phyloP scores from a whole-genome alignment of 306 rosid genomes.

The Comarum palustre region DNA sequence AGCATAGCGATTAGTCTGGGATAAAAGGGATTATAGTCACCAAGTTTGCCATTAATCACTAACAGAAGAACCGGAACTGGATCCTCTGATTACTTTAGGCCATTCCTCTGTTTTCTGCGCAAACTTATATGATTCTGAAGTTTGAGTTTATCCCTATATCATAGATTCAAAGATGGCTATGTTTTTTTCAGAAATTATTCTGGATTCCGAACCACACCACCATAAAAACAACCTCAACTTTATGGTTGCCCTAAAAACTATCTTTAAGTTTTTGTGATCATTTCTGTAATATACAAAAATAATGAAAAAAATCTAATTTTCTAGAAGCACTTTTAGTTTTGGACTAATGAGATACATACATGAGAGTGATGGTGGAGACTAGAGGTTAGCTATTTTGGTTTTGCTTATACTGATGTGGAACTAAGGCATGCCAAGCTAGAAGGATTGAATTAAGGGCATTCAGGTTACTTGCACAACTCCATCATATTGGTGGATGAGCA shows the following conservation, averaged over 20 bases:
- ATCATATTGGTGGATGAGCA: constrained; percentile 7
- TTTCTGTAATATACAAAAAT: neutral
- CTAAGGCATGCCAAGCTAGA: neutral
- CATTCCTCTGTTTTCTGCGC: neutral
- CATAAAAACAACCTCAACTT: no score
- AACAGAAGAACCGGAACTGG: neutral
- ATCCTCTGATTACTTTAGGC: neutral
- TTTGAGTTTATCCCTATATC: neutral
- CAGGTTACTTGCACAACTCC: constrained; percentile 12
- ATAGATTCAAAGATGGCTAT: no score
- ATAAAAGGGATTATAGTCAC: neutral
- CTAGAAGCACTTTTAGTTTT: neutral
- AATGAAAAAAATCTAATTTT: neutral
- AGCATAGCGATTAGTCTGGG: neutral
- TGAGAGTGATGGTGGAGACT: neutral
- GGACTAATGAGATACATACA: neutral
- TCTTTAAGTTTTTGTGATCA: neutral
- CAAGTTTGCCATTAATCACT: neutral
- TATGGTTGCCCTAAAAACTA: neutral
- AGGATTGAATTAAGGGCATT: neutral
- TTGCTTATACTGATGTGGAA: neutral
- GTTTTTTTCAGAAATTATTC: no score
- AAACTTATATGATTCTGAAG: neutral
- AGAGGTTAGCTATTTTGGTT: neutral
- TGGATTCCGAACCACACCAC: no score